Conservation (phyloP, 306 rosid species). For the Macrotyloma uniflorum region DNA sequence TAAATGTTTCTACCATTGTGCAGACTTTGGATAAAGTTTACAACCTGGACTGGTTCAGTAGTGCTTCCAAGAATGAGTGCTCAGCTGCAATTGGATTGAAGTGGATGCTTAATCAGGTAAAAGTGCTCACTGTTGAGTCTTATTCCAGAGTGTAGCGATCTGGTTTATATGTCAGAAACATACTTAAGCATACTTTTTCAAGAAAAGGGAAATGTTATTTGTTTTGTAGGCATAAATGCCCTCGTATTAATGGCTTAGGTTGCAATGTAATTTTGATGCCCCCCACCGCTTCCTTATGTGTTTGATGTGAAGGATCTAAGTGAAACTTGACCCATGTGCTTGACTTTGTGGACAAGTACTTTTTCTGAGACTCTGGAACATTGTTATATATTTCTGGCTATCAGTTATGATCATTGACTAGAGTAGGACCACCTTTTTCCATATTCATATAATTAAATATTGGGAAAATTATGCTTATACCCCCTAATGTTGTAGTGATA, state of each 20-base stretch:
- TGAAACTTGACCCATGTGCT: slow-evolving; percentile 1
- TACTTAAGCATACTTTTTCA: neutral
- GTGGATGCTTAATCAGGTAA: slow-evolving; percentile 99
- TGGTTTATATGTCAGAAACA: neutral
- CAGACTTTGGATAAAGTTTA: slow-evolving; percentile 81
- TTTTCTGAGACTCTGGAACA: neutral
- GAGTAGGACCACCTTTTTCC: neutral
- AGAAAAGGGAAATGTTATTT: neutral
- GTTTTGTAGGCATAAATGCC: slow-evolving; percentile 4
- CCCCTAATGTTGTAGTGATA: neutral
- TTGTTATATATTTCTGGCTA: slow-evolving; percentile 10
- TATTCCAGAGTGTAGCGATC: neutral
- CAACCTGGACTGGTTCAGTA: slow-evolving; percentile 88
- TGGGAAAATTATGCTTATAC: neutral
- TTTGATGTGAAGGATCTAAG: slow-evolving; percentile 1
- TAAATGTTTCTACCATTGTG: slow-evolving; percentile 64
- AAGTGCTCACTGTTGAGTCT: neutral
- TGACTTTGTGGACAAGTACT: slow-evolving; percentile 14
- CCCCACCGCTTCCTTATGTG: neutral
- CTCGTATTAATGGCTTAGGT: slow-evolving; percentile 14
- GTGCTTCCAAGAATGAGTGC: slow-evolving; percentile 96
- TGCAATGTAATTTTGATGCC: neutral
- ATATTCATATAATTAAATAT: neutral
- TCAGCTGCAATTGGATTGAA: slow-evolving; percentile 93
- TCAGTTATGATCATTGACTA: slow-evolving; percentile 9